These are phyloP conservation scores for Haplosporangium sp. DNA, from an alignment of 371 early-diverging fungal genomes.

Conservation along the genomic window DNA sequence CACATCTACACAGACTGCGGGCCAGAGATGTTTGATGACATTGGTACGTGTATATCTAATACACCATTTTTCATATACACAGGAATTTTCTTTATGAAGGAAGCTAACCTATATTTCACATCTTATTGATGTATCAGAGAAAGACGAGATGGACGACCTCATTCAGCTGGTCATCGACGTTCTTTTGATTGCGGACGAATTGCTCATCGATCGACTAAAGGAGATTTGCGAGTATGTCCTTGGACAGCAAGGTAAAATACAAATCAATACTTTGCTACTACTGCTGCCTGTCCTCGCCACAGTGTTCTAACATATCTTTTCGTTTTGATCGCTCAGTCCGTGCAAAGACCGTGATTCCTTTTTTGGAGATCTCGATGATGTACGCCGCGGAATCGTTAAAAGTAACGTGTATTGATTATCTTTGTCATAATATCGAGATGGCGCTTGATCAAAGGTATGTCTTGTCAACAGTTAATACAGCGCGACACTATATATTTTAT, in stretches of 20 bases:
- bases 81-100: no score
- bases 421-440: constrained; percentile 71
- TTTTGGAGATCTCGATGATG: constrained; percentile 67
- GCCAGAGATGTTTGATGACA: constrained; percentile 55
- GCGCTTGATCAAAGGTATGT: constrained; percentile 63
- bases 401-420: constrained; percentile 66
- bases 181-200: constrained; percentile 72
- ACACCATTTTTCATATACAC: no score
- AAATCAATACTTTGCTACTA: background rate
- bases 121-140: constrained; percentile 16
- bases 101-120: background rate
- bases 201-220: constrained; percentile 70
- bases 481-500: background rate
- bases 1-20: constrained; percentile 68
- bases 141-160: constrained; percentile 61
- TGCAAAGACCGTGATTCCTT: constrained; percentile 61
- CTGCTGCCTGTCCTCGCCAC: background rate
- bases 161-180: constrained; percentile 64
- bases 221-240: constrained; percentile 63
- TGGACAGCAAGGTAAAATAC: constrained; percentile 47
- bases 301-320: background rate
- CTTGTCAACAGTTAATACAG: background rate
- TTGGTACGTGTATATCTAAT: constrained; percentile 21
- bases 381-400: constrained; percentile 66
- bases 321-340: constrained; percentile 49